phyloP scores from a whole-genome alignment of 2,329 filamentous ascomycete species.

The Arachnomyces sp. region DNA sequence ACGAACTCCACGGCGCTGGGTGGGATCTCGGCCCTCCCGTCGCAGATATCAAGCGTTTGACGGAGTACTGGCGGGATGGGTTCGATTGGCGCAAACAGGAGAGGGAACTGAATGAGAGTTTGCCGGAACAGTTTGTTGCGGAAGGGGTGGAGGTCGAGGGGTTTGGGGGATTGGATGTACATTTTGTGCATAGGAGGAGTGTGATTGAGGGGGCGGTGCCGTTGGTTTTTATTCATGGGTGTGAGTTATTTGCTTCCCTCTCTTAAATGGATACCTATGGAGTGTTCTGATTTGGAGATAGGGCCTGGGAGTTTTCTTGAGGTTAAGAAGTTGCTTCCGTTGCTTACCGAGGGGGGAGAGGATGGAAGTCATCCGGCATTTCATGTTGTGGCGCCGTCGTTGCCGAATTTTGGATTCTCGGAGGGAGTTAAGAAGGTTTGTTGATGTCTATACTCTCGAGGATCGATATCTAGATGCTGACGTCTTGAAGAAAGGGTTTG shows the following conservation, averaged over 20 bases:
- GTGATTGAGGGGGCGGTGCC: conserved; percentile 50
- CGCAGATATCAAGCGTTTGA: conserved; percentile 52
- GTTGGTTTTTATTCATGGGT: conserved; percentile 61
- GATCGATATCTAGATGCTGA: too few relatives aligned
- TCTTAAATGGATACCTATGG: conserved; percentile 16
- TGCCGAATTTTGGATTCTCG: conserved; percentile 54
- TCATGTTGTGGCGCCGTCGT: conserved; percentile 46
- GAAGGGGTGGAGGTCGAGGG: conserved; percentile 45
- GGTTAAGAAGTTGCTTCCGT: conserved; percentile 53
- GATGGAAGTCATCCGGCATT: conserved; percentile 38
- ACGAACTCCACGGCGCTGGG: conserved; percentile 45
- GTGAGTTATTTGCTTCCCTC: conserved; percentile 23
- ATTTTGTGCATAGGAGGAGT: conserved; percentile 57
- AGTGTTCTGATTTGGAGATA: conserved; percentile 11
- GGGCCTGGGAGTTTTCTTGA: conserved; percentile 63
- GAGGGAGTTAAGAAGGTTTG: conserved; percentile 30
- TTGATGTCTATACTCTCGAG: conserved; percentile 3
- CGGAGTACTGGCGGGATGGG: conserved; percentile 47
- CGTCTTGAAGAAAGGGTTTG: conserved; percentile 46
- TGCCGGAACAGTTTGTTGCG: conserved; percentile 49
- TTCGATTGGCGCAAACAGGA: conserved; percentile 59
- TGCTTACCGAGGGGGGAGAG: conserved; percentile 30
- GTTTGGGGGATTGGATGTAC: conserved; percentile 54
- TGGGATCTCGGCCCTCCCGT: conserved; percentile 57
- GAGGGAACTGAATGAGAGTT: conserved; percentile 47